phyloP scores from a whole-genome alignment of 2,329 filamentous ascomycete species.

The Fusarium compactum region DNA sequence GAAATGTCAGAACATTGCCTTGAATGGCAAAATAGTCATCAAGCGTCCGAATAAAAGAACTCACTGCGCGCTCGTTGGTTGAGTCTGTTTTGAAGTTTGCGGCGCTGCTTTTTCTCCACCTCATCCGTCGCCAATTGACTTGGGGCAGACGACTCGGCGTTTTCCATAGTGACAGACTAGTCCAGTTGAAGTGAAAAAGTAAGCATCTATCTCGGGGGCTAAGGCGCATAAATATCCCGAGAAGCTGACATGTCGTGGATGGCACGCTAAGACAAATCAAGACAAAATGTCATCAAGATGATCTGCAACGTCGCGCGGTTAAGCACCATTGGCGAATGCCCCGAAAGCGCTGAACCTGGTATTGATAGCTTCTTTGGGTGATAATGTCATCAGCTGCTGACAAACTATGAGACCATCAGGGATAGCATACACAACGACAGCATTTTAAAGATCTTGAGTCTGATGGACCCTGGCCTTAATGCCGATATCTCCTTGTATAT shows the following conservation, averaged over 20 bases:
- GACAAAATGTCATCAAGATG: conserved; percentile 14
- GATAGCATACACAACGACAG: not conserved
- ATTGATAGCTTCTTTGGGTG: not conserved
- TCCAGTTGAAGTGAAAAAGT: conserved; percentile 1
- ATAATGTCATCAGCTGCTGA: not conserved
- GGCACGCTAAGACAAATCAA: conserved; percentile 7
- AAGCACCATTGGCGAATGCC: too few species aligned
- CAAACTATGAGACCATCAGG: not conserved
- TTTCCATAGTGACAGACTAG: not conserved
- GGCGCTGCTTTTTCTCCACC: conserved; percentile 9
- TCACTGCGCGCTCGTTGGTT: conserved; percentile 21
- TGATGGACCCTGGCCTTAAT: not conserved
- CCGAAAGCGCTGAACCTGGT: not conserved
- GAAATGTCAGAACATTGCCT: not conserved
- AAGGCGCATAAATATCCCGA: not conserved
- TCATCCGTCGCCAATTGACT: not conserved
- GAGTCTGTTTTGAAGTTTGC: conserved; percentile 15
- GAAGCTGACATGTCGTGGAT: not conserved
- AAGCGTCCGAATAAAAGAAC: not conserved
- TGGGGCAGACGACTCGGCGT: too few species aligned
- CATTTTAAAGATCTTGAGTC: not conserved
- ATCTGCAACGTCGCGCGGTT: not conserved
- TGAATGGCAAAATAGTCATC: not conserved
- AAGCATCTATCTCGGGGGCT: not conserved
- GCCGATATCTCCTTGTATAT: not conserved